Percentiles rank a stretch among this genome's conserved stretches.
Evolutionary conservation across 208 protist species (phyloP).

Genomic region (Trypanosoma avium): DNA sequence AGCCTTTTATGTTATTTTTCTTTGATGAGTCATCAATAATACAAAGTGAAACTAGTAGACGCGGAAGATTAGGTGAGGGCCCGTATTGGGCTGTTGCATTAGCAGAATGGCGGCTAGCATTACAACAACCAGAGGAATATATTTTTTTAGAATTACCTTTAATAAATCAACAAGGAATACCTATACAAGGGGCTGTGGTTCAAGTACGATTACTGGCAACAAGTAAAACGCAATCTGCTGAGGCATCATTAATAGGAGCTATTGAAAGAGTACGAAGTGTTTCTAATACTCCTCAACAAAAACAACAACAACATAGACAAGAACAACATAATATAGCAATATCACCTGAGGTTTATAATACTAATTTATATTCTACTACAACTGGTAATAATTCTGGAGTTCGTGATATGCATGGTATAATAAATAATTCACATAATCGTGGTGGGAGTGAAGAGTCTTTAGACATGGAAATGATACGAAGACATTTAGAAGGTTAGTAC

Average conservation of each 20-base stretch:
- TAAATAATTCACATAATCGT: not conserved
- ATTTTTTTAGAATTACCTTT: conserved; percentile 54
- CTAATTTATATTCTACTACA: not conserved
- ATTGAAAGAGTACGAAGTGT: not conserved
- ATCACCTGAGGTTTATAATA: too few species aligned
- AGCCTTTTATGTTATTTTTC: conserved; percentile 83
- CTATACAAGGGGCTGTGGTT: conserved; percentile 51
- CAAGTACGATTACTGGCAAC: conserved; percentile 55
- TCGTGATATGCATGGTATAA: not conserved
- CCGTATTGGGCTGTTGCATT: conserved; percentile 73
- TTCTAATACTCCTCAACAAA: not conserved
- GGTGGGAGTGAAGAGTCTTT: conserved; percentile 28
- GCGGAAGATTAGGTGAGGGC: not conserved
- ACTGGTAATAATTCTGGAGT: not conserved
- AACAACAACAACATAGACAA: not conserved
- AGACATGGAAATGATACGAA: conserved; percentile 68
- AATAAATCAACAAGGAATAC: conserved; percentile 39
- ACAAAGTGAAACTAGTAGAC: too few species aligned
- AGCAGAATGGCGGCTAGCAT: conserved; percentile 62
- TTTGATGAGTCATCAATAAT: conserved; percentile 73
- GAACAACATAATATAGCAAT: not conserved
- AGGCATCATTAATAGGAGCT: not conserved
- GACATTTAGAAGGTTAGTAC: conserved; percentile 25
- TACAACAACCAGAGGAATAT: conserved; percentile 43
- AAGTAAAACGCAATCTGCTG: conserved; percentile 2